Evolutionary conservation across 208 protist species (phyloP), one percentile per base, ranked within the genome.

Genomic region (Acanthamoeba castellanii): DNA sequence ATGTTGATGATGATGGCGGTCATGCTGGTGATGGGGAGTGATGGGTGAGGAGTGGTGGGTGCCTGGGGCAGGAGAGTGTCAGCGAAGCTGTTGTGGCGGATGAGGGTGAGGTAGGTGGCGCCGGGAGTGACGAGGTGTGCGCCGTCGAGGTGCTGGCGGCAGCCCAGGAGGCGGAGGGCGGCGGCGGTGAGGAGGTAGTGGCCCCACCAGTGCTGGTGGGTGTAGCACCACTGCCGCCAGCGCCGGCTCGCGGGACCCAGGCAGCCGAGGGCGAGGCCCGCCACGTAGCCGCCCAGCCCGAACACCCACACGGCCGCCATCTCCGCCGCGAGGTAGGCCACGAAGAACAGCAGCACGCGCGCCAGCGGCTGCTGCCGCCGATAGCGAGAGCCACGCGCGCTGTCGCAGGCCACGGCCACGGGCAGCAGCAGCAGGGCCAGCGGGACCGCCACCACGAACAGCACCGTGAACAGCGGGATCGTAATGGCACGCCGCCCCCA

Each of bases 51-150:
- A 45, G 30, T 11, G 14, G 30, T 8, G 11, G n/a, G 47, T 52
- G 89, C 93, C 95, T 96, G 95, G 47, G 95, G 95, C n/a, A 96
- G 92, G 13, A 96, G 47, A 34, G 95, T 96, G 94, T 96, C 95
- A 25, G 90, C 95, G 70, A 94, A 94, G 57, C 59, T 85, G 45
- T 93, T 94, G 84, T 96, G 95, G 57, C 95, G 70, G 22, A 94
- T 59, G 45, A 96, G 93, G 5, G 93, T 34, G 64, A 96, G 32
- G 42, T 47, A 87, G 37, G 78, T 87, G 20, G 47, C 30, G 37
- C 34, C 34, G 14, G 42, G 47, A 5, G 50, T 87, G 42, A 87
- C 78, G 78, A 87, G 47, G 42, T 59, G 11, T 6, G 9, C 78
- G 22, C 47, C 50, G 20, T 87, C 78, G 13, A 50, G 78, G 18